Evolutionary conservation across 805 yeast genomes (phyloP), one percentile per base, ranked within the genome.

Genomic region (Schwanniomyces yamadae): DNA sequence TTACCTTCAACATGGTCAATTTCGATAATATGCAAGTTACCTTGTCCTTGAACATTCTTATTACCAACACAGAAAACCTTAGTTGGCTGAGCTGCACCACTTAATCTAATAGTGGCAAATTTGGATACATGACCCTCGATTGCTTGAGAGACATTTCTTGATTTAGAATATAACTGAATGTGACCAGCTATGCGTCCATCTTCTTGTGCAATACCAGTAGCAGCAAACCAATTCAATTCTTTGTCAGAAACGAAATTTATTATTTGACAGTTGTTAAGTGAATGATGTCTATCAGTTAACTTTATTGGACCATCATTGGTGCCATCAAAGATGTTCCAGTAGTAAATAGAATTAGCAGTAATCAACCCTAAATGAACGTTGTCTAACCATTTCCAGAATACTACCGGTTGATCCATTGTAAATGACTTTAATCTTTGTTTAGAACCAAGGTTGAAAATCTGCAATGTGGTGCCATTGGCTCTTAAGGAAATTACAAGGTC

Each of bases 41-140:
- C 91, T 51, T 69, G 74, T 21, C 79, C 75, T 42, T 81, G 82
- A 24, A 84, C 84, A 35, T 82, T 77, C 63, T 93, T 83, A 66
- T 89, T 88, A 52, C 95, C 98, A 57, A 91, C 90, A 41, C 95
- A 85, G 61, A 93, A 91, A 21, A 91, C 80, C 63, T 87, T 89
- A 33, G 95, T 85, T 27, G 86, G 86, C 30, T 63, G 64, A 19
- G 79, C 51, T 25, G 90, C 86, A 37, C 88, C 88, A 34, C 79
- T 84, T 49, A 91, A 71, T 42, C 79, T 74, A 45, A 93, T 68
- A 41, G 74, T 71, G 36, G 96, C 88, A 66, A 93, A 93, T 27
- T 80, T 79, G 41, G 95, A 93, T 37, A 95, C 98, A 63, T 93
- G 99, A 52, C 99, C 99, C 57, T 93, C 98, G 51, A 93, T 87